These are phyloP conservation scores for Gyromitra esculenta DNA, from an alignment of 2,329 filamentous ascomycete species.

Conservation along the genomic window DNA sequence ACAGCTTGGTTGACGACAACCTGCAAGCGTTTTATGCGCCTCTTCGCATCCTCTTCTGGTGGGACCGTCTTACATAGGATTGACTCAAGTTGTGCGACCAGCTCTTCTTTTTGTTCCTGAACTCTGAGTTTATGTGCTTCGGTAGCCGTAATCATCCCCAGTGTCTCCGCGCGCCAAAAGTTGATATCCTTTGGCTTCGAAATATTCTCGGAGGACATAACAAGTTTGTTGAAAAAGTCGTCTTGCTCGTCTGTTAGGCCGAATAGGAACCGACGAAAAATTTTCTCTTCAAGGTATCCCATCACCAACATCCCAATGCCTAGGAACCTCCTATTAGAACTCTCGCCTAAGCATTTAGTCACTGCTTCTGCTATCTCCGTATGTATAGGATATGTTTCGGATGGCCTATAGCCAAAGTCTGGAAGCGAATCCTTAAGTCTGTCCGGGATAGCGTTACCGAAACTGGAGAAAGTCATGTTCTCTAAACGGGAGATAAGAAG, in stretches of 20 bases:
- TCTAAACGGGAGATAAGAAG: slow-evolving; percentile 25
- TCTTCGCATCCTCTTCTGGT: background rate
- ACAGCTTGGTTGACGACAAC: slow-evolving; percentile 28
- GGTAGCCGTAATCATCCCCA: slow-evolving; percentile 31
- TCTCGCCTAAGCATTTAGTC: background rate
- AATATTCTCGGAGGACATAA: background rate
- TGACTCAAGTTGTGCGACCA: slow-evolving; percentile 8
- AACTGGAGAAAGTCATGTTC: slow-evolving; percentile 33
- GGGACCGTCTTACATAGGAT: slow-evolving; percentile 8
- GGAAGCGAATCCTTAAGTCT: background rate
- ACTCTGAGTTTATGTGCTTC: slow-evolving; percentile 6
- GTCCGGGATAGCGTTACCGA: slow-evolving; percentile 10
- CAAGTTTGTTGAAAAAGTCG: background rate
- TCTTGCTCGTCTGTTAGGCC: slow-evolving; percentile 14
- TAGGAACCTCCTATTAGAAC: slow-evolving; percentile 15
- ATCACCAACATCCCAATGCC: slow-evolving; percentile 39
- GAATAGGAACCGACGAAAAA: slow-evolving; percentile 29
- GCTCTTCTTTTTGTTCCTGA: slow-evolving; percentile 6
- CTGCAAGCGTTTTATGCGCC: slow-evolving; percentile 8
- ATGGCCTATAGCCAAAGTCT: background rate
- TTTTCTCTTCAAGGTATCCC: background rate
- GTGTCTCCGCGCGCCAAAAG: slow-evolving; percentile 29
- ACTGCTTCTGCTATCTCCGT: background rate
- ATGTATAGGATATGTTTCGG: too few species aligned
- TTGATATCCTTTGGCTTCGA: slow-evolving; percentile 13